phyloP scores from a whole-genome alignment of 108 stramenopile genomes.

The Aurantiochytrium sp. region DNA sequence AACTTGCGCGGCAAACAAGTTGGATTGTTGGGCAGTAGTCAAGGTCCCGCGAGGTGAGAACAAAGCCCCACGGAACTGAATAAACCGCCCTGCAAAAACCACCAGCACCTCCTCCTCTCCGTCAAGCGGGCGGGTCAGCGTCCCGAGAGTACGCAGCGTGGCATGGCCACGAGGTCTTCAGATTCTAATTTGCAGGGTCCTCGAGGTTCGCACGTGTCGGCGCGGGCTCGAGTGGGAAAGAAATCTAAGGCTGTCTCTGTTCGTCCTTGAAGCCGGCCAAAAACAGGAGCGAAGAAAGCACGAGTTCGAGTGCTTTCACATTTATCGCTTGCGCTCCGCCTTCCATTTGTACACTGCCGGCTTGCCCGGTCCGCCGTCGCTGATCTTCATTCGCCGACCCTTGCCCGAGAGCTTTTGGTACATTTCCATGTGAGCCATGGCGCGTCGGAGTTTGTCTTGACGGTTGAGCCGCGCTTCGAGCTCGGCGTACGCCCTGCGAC shows the following conservation, averaged over 20 bases:
- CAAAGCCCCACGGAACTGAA: not conserved
- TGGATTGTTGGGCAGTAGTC: not conserved
- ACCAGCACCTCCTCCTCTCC: too few species aligned
- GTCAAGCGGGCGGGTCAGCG: too few species aligned
- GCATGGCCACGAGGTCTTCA: too few species aligned
- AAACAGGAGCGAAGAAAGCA: too few species aligned
- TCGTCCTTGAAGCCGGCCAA: too few species aligned
- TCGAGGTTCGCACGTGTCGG: too few species aligned
- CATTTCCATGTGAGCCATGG: conserved; percentile 70
- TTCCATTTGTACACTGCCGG: conserved; percentile 64
- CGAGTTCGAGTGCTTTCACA: too few species aligned
- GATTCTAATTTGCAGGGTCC: too few species aligned
- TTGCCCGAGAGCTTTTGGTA: conserved; percentile 73
- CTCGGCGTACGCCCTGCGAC: conserved; percentile 71
- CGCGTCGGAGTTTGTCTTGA: conserved; percentile 56
- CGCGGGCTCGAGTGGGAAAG: too few species aligned
- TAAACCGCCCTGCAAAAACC: too few species aligned
- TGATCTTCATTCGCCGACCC: conserved; percentile 79
- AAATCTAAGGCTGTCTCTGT: too few species aligned
- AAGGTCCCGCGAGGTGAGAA: not conserved
- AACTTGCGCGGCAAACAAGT: not conserved
- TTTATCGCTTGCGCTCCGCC: conserved; percentile 48
- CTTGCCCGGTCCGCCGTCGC: conserved; percentile 41
- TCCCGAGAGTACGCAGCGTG: too few species aligned
- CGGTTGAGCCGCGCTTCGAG: conserved; percentile 70